Evolutionary conservation across 176 grass and related monocot genomes (phyloP), one percentile per base, ranked within the genome.

Genomic region (Triticum urartu): DNA sequence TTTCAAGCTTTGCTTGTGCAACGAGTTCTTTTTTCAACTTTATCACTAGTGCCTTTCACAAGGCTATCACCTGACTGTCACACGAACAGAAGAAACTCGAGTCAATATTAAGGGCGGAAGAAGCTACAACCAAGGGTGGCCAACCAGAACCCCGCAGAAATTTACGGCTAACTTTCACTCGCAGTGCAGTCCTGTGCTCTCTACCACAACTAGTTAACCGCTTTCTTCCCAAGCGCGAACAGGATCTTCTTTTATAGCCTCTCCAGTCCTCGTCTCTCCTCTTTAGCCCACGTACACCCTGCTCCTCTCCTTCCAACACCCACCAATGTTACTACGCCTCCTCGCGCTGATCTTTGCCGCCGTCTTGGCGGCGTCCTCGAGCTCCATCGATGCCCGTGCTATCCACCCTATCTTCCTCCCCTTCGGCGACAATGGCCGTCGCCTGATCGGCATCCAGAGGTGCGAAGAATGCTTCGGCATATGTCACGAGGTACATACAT

Each of bases 41-140:
- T 50, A 15, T 50, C 14, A 50, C 48, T 15, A 52, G 5, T 17
- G 48, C 14, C 48, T 52, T 52, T 52, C 13, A 52, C 14, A 52
- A 6, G 48, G 50, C 17, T 54, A 54, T 54, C 50, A 18, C 6
- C 15, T 54, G 50, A 15, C 3, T 76, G 14, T 25, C 70, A 64
- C 17, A 84, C 38, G 25, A 36, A 84, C 11, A 35, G 24, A 8
- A 28, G 64, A 59, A 38, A 18, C 11, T 45, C 58, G 22, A 74
- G 24, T 17, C 33, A 67, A 66, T 59, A 68, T 77, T 64, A 72
- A 83, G 32, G 65, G 11, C 42, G 80, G 10, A 58, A 63, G 35
- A 68, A n/a, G 81, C 86, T 88, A 88, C 50, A 75, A 88, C 80
- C n/a, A 91, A 77, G 86, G 77, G 28, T 70, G 70, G 5, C 81